phyloP scores from a whole-genome alignment of 2,329 filamentous ascomycete genomes.

The Colletotrichum cuscutae region DNA sequence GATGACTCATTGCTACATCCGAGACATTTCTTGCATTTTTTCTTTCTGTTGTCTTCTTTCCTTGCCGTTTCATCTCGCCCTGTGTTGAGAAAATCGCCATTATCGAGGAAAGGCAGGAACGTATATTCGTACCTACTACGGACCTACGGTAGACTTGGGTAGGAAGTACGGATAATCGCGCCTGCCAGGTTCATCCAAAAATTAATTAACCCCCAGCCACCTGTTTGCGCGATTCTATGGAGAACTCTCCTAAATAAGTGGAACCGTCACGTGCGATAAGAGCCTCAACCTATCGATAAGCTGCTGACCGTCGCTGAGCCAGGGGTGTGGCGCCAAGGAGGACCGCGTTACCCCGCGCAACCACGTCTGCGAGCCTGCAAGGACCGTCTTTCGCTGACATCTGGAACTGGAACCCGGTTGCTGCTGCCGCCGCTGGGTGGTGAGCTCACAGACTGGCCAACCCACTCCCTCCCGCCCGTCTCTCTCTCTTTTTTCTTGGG shows the following conservation, averaged over 20 bases:
- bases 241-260: background rate
- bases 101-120: background rate
- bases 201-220: slow-evolving; percentile 3
- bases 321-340: slow-evolving; percentile 23
- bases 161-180: background rate
- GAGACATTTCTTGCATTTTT: background rate
- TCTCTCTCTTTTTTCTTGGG: background rate
- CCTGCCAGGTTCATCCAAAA: slow-evolving; percentile 3
- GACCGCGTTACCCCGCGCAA: slow-evolving; percentile 37
- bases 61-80: background rate
- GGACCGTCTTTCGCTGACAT: too few relatives aligned
- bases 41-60: background rate
- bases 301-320: background rate
- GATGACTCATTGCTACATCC: background rate
- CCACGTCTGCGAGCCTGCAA: slow-evolving; percentile 20
- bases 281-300: slow-evolving; percentile 34
- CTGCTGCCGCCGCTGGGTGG: slow-evolving; percentile 4
- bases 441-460: slow-evolving; percentile 27
- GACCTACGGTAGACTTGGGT: too few relatives aligned
- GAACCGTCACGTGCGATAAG: slow-evolving; percentile 27
- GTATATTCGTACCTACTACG: too few relatives aligned
- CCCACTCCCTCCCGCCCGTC: background rate
- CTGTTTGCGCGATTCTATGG: slow-evolving; percentile 1
- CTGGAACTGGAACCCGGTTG: too few relatives aligned
- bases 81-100: background rate